Percentiles rank a stretch among this genome's conserved stretches.
phyloP scores from a whole-genome alignment of 2,329 filamentous ascomycete species.

The Aotearoamyces nothofagi region DNA sequence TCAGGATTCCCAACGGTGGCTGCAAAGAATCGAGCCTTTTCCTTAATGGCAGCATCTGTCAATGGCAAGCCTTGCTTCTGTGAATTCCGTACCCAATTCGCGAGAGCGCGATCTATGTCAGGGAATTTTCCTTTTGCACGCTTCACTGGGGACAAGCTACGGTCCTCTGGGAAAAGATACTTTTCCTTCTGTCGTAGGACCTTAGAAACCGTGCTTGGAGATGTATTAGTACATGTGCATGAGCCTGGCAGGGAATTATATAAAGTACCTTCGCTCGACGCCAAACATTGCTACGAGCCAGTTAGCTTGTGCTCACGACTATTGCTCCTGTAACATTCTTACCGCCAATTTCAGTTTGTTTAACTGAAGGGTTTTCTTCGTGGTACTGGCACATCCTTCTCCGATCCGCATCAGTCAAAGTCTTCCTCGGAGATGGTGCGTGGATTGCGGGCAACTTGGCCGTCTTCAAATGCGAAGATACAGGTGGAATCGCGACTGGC shows the following conservation, averaged over 20 bases:
- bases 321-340: conserved; percentile 17
- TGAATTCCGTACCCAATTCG: conserved; percentile 74
- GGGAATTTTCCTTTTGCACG: conserved; percentile 72
- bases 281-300: conserved; percentile 61
- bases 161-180: conserved; percentile 72
- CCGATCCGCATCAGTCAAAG: conserved; percentile 80
- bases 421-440: conserved; percentile 61
- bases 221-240: too few species aligned
- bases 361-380: conserved; percentile 75
- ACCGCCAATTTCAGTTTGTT: conserved; percentile 94
- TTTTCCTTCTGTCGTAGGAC: conserved; percentile 90
- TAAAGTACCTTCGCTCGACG: conserved; percentile 79
- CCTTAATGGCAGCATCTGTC: conserved; percentile 67
- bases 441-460: conserved; percentile 32
- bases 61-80: conserved; percentile 61
- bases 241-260: too few species aligned
- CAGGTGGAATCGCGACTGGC: conserved; percentile 37
- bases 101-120: conserved; percentile 82
- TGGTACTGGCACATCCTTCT: conserved; percentile 89
- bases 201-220: conserved; percentile 88
- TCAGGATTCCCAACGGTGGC: conserved; percentile 58
- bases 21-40: conserved; percentile 73
- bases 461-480: conserved; percentile 33
- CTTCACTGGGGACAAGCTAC: conserved; percentile 65
- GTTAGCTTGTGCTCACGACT: conserved; percentile 12